Evolutionary conservation across 495 filamentous ascomycete species (phyloP).

Genomic region (Xanthoparmelia taractica): DNA sequence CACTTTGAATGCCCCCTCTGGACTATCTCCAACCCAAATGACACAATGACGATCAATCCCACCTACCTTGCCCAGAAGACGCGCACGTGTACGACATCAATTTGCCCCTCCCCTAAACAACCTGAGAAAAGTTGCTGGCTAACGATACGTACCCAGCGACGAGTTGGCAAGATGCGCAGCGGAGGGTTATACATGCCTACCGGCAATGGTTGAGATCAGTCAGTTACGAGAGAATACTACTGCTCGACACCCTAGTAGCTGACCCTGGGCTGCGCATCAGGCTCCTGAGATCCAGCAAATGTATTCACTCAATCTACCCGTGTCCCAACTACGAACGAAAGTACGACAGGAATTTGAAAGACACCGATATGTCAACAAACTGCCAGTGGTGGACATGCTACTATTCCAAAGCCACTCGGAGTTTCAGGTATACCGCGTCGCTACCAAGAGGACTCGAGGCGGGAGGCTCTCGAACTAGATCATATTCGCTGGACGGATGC

Average conservation of each 20-base stretch:
- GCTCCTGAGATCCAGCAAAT: constrained; percentile 92
- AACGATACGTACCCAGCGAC: constrained; percentile 53
- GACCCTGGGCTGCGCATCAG: constrained; percentile 38
- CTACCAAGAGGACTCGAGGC: not conserved
- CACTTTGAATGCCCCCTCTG: not conserved
- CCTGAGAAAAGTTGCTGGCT: constrained; percentile 4
- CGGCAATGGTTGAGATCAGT: constrained; percentile 88
- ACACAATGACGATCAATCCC: constrained; percentile 72
- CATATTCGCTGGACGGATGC: not conserved
- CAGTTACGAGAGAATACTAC: not conserved
- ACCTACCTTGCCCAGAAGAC: constrained; percentile 87
- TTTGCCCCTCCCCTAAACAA: constrained; percentile 3
- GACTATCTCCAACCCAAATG: not conserved
- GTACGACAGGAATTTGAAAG: constrained; percentile 96
- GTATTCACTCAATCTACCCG: constrained; percentile 85
- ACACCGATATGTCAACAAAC: constrained; percentile 85
- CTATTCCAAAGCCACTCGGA: constrained; percentile 81
- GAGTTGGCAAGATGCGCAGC: constrained; percentile 79
- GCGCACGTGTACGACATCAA: constrained; percentile 66
- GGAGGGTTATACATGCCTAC: constrained; percentile 76
- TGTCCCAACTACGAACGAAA: constrained; percentile 83
- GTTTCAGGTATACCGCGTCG: constrained; percentile 56
- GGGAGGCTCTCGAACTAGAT: not conserved
- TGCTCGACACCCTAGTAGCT: not conserved
- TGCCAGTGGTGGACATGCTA: constrained; percentile 79